These are phyloP conservation scores for Fagus sylvatica DNA, from an alignment of 306 rosid genomes.

Conservation along the genomic window DNA sequence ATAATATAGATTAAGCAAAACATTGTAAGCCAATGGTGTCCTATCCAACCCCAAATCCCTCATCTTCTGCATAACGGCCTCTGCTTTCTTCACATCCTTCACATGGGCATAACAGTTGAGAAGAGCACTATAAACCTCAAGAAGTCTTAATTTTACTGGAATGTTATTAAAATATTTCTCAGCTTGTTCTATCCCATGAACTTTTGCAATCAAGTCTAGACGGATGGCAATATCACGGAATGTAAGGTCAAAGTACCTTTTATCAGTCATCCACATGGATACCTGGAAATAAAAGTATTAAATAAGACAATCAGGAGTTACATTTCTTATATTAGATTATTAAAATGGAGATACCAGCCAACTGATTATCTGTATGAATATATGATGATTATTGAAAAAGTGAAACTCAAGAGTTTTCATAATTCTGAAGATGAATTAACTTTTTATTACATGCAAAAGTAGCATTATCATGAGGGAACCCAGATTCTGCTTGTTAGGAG, in stretches of 20 bases:
- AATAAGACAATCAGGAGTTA: not conserved
- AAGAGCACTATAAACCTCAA: constrained; percentile 18
- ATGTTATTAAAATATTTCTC: constrained; percentile 32
- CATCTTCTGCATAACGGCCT: constrained; percentile 30
- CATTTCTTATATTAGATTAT: not conserved
- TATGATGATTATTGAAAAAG: too few relatives aligned
- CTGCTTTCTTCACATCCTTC: constrained; percentile 27
- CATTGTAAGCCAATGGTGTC: constrained; percentile 9
- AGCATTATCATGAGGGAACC: too few relatives aligned
- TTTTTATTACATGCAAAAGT: too few relatives aligned
- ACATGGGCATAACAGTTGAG: constrained; percentile 28
- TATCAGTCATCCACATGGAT: constrained; percentile 33
- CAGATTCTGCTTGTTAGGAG: too few relatives aligned
- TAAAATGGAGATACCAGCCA: too few relatives aligned
- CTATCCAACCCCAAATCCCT: constrained; percentile 18
- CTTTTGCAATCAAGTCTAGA: constrained; percentile 34
- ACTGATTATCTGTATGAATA: too few relatives aligned
- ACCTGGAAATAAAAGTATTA: constrained; percentile 1
- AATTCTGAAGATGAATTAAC: too few relatives aligned
- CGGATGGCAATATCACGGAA: constrained; percentile 8
- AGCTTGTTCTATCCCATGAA: constrained; percentile 29
- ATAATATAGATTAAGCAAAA: constrained; percentile 24
- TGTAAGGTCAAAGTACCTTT: constrained; percentile 8
- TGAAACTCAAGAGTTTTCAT: too few relatives aligned
- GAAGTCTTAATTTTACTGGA: constrained; percentile 12